Conservation (phyloP, 2,329 filamentous ascomycete species). For the Aspergillus tanneri region DNA sequence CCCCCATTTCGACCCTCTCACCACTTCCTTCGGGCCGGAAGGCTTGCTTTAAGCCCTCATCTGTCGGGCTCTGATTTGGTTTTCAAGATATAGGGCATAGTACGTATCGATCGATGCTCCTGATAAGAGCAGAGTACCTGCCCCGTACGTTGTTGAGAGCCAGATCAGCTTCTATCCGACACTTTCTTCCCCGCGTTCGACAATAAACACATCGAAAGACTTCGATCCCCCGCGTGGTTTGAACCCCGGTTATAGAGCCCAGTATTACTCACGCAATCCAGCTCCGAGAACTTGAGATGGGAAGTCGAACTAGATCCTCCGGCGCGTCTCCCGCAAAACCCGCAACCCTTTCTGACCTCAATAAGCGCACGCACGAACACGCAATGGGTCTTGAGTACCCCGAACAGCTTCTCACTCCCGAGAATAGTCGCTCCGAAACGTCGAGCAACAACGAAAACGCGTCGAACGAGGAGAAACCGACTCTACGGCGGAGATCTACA, state of each 20-base stretch:
- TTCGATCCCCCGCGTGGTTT: neutral
- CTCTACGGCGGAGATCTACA: slow-evolving; percentile 36
- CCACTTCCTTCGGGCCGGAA: slow-evolving; percentile 4
- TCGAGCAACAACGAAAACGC: slow-evolving; percentile 43
- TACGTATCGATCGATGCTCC: slow-evolving; percentile 5
- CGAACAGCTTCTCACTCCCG: slow-evolving; percentile 44
- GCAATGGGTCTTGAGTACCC: slow-evolving; percentile 36
- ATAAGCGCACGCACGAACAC: slow-evolving; percentile 29
- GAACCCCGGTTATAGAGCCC: slow-evolving; percentile 1
- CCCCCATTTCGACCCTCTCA: slow-evolving; percentile 5
- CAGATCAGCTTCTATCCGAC: slow-evolving; percentile 8
- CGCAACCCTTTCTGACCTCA: slow-evolving; percentile 28
- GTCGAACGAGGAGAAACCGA: slow-evolving; percentile 34
- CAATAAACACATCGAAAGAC: neutral
- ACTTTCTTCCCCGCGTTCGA: slow-evolving; percentile 5
- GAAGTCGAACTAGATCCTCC: slow-evolving; percentile 27
- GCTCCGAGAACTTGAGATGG: slow-evolving; percentile 23
- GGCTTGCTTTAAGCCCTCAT: neutral
- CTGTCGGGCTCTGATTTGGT: slow-evolving; percentile 5
- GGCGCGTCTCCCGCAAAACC: slow-evolving; percentile 35
- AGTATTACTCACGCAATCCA: slow-evolving; percentile 6
- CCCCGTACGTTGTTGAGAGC: slow-evolving; percentile 1
- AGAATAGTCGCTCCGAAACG: slow-evolving; percentile 46
- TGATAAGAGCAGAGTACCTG: slow-evolving; percentile 11
- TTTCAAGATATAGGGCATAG: neutral